Base-by-base conservation (phyloP, 2,329 filamentous ascomycete genomes). In the Cladosporium austrohemisphaericum region DNA sequence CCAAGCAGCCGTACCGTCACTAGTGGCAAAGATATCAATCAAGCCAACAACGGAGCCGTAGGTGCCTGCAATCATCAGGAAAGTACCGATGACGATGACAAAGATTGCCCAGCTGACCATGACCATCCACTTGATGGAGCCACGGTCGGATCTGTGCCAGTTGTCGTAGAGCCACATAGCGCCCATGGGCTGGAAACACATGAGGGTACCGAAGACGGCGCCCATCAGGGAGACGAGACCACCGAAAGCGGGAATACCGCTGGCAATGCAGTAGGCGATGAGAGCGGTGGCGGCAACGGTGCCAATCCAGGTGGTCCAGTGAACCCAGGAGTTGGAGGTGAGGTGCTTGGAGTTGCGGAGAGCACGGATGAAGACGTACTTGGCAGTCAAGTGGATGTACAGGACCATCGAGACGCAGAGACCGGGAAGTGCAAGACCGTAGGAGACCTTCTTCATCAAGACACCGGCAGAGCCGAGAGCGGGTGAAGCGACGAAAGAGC, bases 401-500 rank as follows among this genome's bases (percentile, higher is more conserved):
- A 76, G 57, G 31, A 68, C 69, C 1, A 68, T 71, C 49, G 71
- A 73, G 40, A 83, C 74, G 26, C 77, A 65, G 3, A 84, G 68
- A 2, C 78, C 78, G 5, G 75, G 68, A 5, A 83, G 60, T 3
- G 73, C 81, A 37, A 84, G 69, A 4, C 80, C 81, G 56, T 84
- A 85, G 0, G 78, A 66, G 0, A 84, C 72, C 62, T 79, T 83
- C 68, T 84, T 83, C 55, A 84, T 69, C 1, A 71, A 74, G 4
- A 70, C 68, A 9, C 81, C 81, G 0, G 81, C 81, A 28, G 75
- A 80, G 18, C 81, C 81, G 0, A 85, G 72, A 1, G 80, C 79
- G 0, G 82, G 82, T 2, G 75, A 78, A 0, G 81, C 78, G 4
- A 85, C 79, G 75, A 76, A 84, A 52, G 77, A 68, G 4, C 81